Evolutionary conservation across 805 yeast genomes (phyloP), one percentile per base, ranked within the genome.

Genomic region (Saturnispora halmiae): DNA sequence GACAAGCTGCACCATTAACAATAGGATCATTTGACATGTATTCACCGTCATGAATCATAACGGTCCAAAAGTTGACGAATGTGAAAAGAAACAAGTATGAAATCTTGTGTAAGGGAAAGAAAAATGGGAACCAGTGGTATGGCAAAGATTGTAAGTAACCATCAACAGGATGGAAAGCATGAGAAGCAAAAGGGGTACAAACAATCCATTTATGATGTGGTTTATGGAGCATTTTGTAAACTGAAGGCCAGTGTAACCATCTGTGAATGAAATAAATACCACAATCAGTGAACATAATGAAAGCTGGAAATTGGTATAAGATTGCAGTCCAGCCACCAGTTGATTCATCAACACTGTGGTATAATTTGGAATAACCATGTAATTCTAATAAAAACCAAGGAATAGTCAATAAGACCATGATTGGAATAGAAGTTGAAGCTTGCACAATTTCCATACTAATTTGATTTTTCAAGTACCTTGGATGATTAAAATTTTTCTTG

Each of bases 151-250:
- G 98, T 45, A 76, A 67, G 67, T 83, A 92, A 30, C 98, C 98
- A 54, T 92, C 98, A 40, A 92, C 82, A 11, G 98, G 97, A 63
- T 92, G 95, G 86, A 92, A 92, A 20, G 97, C 96, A 58, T 88
- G 96, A 7, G 95, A 85, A 1, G 98, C 98, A 65, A 82, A 92
- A 33, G 98, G 98, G 8, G 98, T 90, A 46, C 97, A 90, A 31
- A 92, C 96, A 51, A 92, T 77, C 98, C 98, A 92, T 66, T 92
- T 92, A 73, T 92, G 98, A 64, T 92, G 98, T 10, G 96, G 96
- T 67, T 92, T 92, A 69, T 92, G 98, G 47, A 92, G 67, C 20
- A 55, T 61, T 67, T 82, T 88, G 75, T 92, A 92, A 31, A 92
- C 80, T 14, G 70, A 51, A 18, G 96, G 96, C 85, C 92, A 86